These are phyloP conservation scores for Styphnolobium japonicum DNA, from an alignment of 306 rosid species.

Conservation along the genomic window DNA sequence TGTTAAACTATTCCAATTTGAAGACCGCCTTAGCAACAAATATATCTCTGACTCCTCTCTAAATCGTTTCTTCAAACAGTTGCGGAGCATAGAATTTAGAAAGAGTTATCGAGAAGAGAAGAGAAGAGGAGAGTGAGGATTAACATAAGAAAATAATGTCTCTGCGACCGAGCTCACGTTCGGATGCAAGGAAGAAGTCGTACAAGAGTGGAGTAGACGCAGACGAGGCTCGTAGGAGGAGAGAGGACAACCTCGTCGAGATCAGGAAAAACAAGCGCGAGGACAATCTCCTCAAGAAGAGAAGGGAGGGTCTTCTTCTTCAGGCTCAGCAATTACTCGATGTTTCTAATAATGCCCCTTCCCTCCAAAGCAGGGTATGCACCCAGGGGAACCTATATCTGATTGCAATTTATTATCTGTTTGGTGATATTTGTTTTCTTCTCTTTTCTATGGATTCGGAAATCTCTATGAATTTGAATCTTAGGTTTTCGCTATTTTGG, in stretches of 20 bases:
- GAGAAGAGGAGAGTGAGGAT: not conserved
- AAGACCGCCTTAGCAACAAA: too few species aligned
- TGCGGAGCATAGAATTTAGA: not conserved
- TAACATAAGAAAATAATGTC: slow-evolving; percentile 57
- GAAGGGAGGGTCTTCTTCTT: slow-evolving; percentile 52
- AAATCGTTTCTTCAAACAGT: slow-evolving; percentile 24
- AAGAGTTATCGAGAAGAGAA: too few species aligned
- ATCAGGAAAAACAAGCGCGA: slow-evolving; percentile 73
- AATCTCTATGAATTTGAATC: not conserved
- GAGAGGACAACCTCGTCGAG: slow-evolving; percentile 62
- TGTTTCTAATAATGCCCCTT: slow-evolving; percentile 32
- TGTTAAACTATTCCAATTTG: too few species aligned
- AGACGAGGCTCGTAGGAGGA: slow-evolving; percentile 58
- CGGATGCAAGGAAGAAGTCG: slow-evolving; percentile 57
- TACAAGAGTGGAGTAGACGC: slow-evolving; percentile 69
- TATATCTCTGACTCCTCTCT: not conserved
- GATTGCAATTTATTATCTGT: not conserved
- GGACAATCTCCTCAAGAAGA: slow-evolving; percentile 57
- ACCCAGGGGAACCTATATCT: not conserved
- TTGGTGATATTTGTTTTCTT: not conserved
- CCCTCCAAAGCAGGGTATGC: slow-evolving; percentile 50
- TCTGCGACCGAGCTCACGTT: slow-evolving; percentile 53
- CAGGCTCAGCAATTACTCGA: slow-evolving; percentile 47
- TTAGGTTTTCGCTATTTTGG: not conserved
- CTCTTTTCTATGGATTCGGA: not conserved